Conservation (phyloP, 2,329 filamentous ascomycete species). For the Sporothrix sp. region DNA sequence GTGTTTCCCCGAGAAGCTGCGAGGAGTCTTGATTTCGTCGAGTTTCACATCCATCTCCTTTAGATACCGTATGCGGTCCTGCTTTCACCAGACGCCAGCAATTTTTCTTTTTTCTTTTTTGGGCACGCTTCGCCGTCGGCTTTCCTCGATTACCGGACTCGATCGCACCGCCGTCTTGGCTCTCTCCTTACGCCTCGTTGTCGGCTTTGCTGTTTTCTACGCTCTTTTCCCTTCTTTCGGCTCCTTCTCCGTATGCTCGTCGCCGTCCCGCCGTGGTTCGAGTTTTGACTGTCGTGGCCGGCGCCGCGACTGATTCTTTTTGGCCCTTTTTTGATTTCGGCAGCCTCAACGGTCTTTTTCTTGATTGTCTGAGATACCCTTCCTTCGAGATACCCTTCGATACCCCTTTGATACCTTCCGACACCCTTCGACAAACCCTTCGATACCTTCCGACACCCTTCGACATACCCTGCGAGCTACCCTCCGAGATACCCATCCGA, state of each 20-base stretch:
- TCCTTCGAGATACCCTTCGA: not conserved
- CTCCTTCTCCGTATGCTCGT: not conserved
- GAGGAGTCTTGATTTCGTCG: no score
- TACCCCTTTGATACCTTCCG: no score
- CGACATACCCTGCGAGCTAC: not conserved
- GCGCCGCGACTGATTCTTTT: conserved; percentile 4
- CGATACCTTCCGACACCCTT: not conserved
- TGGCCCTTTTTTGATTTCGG: conserved; percentile 5
- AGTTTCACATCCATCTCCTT: not conserved
- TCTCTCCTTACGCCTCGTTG: not conserved
- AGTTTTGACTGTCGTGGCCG: not conserved
- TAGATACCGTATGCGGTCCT: not conserved
- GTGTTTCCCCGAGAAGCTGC: conserved; percentile 1
- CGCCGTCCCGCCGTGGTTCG: not conserved
- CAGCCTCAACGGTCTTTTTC: not conserved
- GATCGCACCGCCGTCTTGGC: not conserved
- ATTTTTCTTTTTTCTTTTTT: not conserved
- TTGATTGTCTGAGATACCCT: not conserved
- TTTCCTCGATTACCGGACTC: no score
- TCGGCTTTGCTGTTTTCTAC: conserved; percentile 1
- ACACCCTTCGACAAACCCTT: not conserved
- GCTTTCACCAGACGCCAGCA: no score
- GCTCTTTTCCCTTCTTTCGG: conserved; percentile 12
- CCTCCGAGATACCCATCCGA: not conserved
- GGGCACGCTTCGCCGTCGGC: no score